Base-by-base conservation (phyloP, 2,329 filamentous ascomycete species). In the Penicillium aurantiogriseum region DNA sequence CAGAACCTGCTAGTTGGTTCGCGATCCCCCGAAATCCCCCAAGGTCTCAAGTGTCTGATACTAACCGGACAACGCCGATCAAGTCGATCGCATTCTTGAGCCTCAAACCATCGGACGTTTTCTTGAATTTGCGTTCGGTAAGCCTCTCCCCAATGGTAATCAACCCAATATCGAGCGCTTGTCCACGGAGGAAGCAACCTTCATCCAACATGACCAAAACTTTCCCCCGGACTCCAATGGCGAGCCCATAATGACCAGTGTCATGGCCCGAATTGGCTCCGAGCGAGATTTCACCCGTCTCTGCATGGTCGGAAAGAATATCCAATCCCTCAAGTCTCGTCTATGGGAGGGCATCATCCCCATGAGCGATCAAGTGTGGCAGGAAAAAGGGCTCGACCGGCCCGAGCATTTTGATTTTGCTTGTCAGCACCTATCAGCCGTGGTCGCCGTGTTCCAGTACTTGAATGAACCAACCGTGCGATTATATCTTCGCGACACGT, bases 1-100 rank as follows among this genome's bases (percentile, higher is more conserved):
- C 61, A 63, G 23, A 60, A 52, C 38, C 51, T 63, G 15, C 45
- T 45, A 13, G 51, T 63, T 38, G 61, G 61, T 63, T 48, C 42
- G 53, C 40, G 25, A 25, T 19, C 36, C 38, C 38, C 33, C 8
- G 2, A 42, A 9, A 19, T 27, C 33, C 21, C 5, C 21, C 5
- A 4, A 35, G 13, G 13, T 35, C 6, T 35, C 33, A 5, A 7
- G 15, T n/a, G 25, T 29, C 17, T 15, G 15, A 11, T 9, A 23
- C 44, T 51, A 45, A 51, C n/a, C 17, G n/a, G 5, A 38, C 7
- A 27, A 19, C 31, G 31, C 31, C 19, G n/a, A 25, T 35, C 7
- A 38, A 70, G 68, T 69, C 36, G 68, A 69, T 63, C 65, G 63
- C n/a, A 39, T 69, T n/a, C 46, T 70, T 33, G 67, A 69, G 42